Evolutionary conservation across 495 filamentous ascomycete species (phyloP), one percentile per base, ranked within the genome.

Genomic region (Hyaloscypha hepaticicola): DNA sequence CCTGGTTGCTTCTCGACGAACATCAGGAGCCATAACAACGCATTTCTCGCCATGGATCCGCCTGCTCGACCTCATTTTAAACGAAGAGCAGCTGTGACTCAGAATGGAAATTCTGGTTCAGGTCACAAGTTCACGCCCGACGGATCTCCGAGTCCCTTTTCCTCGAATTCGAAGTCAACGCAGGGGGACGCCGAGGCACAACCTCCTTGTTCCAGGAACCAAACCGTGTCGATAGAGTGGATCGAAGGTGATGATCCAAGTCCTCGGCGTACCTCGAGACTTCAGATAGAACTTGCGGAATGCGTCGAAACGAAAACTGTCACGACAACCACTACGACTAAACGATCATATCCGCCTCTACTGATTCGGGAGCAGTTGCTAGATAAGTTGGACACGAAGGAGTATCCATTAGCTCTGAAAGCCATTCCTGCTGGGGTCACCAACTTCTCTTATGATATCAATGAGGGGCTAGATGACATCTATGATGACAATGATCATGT

Each of bases 271-370:
- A 68, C 61, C 12, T 66, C 72, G 11, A 63, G 62, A 22, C 31
- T 84, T 56, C 78, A 80, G 63, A 80, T 84, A 65, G 79, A 78
- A 55, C 76, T 84, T 22, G 77, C 77, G 28, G 81, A 85, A 67
- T 84, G 82, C 63, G 78, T 85, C 66, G 83, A 85, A 72, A 84
- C 82, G n/a, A 85, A 82, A 72, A 85, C 81, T 11, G 87, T 97
- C 65, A 98, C 93, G 5, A 97, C 95, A 0, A 98, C 94, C 0
- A 98, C 93, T 0, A 96, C 92, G 1, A 97, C 94, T 0, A 97
- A 95, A 24, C 88, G 91, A 34, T 87, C 86, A 5, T 94, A 95
- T 64, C 93, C 95, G 16, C 94, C 93, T 21, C 76, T 98, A 14
- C 74, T 90, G 55, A 84, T 97, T 68, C 86, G 90, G 51, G 90